Conservation (phyloP, 2,329 filamentous ascomycete species). For the Monosporascus sp. region DNA sequence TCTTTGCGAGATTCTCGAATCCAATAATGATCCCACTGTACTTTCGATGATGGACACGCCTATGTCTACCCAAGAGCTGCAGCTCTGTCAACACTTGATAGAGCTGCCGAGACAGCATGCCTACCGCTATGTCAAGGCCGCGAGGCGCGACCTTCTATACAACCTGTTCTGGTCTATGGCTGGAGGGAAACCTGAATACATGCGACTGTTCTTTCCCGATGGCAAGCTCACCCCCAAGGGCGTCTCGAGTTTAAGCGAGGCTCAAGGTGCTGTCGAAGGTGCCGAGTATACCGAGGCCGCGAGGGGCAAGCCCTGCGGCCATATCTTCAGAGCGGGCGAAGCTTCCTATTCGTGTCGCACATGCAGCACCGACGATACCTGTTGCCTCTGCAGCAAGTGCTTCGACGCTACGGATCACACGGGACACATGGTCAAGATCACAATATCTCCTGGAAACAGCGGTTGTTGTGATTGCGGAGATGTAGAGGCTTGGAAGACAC, state of each 20-base stretch:
- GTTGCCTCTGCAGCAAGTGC: slow-evolving; percentile 87
- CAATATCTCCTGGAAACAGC: slow-evolving; percentile 81
- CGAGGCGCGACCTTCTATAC: slow-evolving; percentile 66
- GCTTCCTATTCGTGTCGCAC: slow-evolving; percentile 92
- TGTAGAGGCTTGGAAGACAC: slow-evolving; percentile 84
- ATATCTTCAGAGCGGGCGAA: slow-evolving; percentile 94
- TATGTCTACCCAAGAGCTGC: slow-evolving; percentile 66
- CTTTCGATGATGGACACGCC: slow-evolving; percentile 40
- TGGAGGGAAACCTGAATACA: slow-evolving; percentile 65
- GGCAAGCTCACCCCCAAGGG: slow-evolving; percentile 56
- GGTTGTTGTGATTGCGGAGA: slow-evolving; percentile 98
- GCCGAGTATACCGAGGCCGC: slow-evolving; percentile 92
- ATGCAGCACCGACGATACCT: slow-evolving; percentile 91
- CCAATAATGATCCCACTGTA: slow-evolving; percentile 15
- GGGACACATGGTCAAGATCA: slow-evolving; percentile 86
- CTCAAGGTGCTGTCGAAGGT: slow-evolving; percentile 87
- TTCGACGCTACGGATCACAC: slow-evolving; percentile 95
- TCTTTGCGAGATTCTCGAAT: background rate
- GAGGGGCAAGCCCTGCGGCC: slow-evolving; percentile 87
- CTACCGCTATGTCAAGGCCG: slow-evolving; percentile 69
- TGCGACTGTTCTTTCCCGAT: slow-evolving; percentile 76
- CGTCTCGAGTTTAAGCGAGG: slow-evolving; percentile 72
- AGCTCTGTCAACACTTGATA: slow-evolving; percentile 77
- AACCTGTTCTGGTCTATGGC: slow-evolving; percentile 85
- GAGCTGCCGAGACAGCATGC: slow-evolving; percentile 67